Percentiles rank a stretch among this genome's conserved stretches.
phyloP scores from a whole-genome alignment of 306 rosid genomes.

The Casuarina equisetifolia region DNA sequence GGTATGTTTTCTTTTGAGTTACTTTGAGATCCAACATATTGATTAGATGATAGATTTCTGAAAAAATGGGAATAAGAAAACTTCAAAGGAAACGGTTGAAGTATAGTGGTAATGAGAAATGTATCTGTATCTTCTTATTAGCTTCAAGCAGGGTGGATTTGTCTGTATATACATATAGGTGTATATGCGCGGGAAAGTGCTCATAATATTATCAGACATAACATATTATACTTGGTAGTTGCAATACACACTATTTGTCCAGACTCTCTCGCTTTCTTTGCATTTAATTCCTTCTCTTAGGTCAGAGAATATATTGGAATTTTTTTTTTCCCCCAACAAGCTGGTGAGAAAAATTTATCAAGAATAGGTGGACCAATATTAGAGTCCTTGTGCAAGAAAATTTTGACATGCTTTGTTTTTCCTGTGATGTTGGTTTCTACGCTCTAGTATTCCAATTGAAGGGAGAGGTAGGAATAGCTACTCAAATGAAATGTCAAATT shows the following conservation, averaged over 20 bases:
- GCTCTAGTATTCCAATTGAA: not conserved
- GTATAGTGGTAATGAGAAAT: not conserved
- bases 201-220: not conserved
- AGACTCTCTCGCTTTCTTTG: not conserved
- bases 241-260: not conserved
- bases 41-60: slow-evolving; percentile 6
- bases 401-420: not conserved
- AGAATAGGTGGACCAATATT: not conserved
- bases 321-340: not conserved
- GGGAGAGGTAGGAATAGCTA: not conserved
- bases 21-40: slow-evolving; percentile 16
- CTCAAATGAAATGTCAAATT: not conserved
- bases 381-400: not conserved
- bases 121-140: not conserved
- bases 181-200: not conserved
- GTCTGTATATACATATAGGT: not conserved
- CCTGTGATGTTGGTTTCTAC: not conserved
- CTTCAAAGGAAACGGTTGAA: not conserved
- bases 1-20: slow-evolving; percentile 52
- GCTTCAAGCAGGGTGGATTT: not conserved
- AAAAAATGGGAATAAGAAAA: not conserved
- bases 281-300: not conserved
- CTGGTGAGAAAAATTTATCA: not conserved
- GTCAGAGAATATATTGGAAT: not conserved
- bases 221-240: not conserved